phyloP scores from a whole-genome alignment of 441 rosid genomes.

The Macaranga tanarius region DNA sequence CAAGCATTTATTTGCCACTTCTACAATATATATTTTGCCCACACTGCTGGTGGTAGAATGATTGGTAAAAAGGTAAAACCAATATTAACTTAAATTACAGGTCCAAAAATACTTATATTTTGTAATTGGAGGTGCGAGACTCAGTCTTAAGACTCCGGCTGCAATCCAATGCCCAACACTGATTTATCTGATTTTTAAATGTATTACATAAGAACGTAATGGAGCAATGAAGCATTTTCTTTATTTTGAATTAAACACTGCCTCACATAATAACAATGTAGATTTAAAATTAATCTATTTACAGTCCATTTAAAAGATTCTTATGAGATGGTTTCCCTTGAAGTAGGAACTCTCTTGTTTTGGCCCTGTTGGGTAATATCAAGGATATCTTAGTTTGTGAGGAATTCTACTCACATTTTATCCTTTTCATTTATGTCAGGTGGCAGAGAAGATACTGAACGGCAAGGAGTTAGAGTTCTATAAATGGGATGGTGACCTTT shows the following conservation, averaged over 20 bases:
- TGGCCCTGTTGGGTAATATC: background rate
- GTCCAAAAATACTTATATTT: background rate
- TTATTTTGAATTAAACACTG: background rate
- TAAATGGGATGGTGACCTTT: slow-evolving; percentile 90
- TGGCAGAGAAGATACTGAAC: slow-evolving; percentile 69
- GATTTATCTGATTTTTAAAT: background rate
- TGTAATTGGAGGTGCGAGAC: background rate
- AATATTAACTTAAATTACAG: background rate
- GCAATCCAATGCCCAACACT: background rate
- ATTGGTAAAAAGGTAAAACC: slow-evolving; percentile 81
- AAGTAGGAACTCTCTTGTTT: background rate
- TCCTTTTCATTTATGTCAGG: slow-evolving; percentile 37
- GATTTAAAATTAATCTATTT: background rate
- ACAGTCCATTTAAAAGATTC: background rate
- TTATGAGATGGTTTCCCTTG: background rate
- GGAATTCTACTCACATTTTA: slow-evolving; percentile 13
- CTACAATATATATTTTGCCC: slow-evolving; percentile 94
- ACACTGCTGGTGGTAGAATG: slow-evolving; percentile 95
- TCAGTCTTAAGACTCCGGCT: background rate
- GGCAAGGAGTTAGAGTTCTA: slow-evolving; percentile 76
- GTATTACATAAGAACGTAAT: background rate
- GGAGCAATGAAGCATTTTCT: background rate
- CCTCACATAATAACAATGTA: background rate
- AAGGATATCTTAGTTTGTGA: slow-evolving; percentile 7
- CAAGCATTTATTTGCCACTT: slow-evolving; percentile 94